Base-by-base conservation (phyloP, 139 green algal genomes). In the Volvox reticuliferus region DNA sequence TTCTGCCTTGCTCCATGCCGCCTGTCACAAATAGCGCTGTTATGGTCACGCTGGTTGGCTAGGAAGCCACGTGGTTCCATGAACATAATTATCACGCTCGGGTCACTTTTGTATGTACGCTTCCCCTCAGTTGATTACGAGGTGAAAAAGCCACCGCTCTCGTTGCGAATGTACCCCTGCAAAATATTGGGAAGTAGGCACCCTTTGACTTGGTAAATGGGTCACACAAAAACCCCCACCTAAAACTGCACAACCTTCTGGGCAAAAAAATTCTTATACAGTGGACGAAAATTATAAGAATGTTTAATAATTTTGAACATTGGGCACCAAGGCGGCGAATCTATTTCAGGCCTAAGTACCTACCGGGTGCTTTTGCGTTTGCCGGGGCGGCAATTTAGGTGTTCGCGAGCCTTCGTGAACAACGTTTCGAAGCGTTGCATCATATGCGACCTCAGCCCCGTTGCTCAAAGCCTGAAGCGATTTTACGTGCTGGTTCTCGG, bases 131-230 rank as follows among this genome's bases (percentile, higher is more conserved):
- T 55, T 55, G 44, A 55, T 9, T 55, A 92, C 3, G 89, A 92
- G 26, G 89, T 92, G 83, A 92, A 92, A 28, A 90, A 82, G 35
- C 89, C 89, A 12, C 89, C 89, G 28, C 67, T 82, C 76, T 92
- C 89, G 26, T 92, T 92, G 14, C 89, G 81, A 26, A 92, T 92
- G 82, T 92, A 92, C 16, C 89, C 89, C 82, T 87, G 82, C 62
- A 33, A 69, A 32, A 0, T 0, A 14, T 55, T 55, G 44, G 44
- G 5, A 55, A 5, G 44, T 5, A 55, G 44, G 9, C 5, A 55
- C 44, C 44, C 44, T 55, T 9, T 55, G 44, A 55, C 44, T 55
- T 55, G 44, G 44, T 55, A 55, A 5, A 55, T 55, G 44, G 44
- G 44, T 55, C 44, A 55, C 44, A 55, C 44, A 55, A 55, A 5